Percentiles rank a stretch among this genome's conserved stretches.
phyloP scores from a whole-genome alignment of 306 rosid species.

The Fragaria nilgerrensis region DNA sequence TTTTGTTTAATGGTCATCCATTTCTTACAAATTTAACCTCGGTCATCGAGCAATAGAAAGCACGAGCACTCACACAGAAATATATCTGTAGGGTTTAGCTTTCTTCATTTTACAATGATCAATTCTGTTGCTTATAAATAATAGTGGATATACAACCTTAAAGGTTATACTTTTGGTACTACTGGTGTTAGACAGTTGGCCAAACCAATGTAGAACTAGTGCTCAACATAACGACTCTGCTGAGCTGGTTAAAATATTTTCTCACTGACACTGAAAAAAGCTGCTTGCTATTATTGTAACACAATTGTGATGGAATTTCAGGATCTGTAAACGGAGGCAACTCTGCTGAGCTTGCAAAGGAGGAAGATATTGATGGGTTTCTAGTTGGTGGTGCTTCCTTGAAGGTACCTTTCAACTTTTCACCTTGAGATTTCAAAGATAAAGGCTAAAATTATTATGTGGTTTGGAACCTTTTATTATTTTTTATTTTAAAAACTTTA shows the following conservation, averaged over 20 bases:
- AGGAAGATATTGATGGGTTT: conserved; percentile 98
- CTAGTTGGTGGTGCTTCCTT: conserved; percentile 98
- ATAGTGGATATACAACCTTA: neutral
- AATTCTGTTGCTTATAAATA: neutral
- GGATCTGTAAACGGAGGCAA: conserved; percentile 97
- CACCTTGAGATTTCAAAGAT: conserved; percentile 8
- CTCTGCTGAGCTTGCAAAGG: conserved; percentile 84
- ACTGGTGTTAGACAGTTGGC: neutral
- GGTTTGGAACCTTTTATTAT: neutral
- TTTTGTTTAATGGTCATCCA: conserved; percentile 14
- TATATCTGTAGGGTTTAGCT: neutral
- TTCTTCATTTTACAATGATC: neutral
- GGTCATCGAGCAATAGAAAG: neutral
- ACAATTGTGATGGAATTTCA: conserved; percentile 26
- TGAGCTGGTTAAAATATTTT: neutral
- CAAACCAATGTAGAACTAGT: neutral
- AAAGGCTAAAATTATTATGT: neutral
- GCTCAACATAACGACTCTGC: neutral
- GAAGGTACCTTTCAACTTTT: conserved; percentile 51
- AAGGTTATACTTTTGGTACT: neutral
- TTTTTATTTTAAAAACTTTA: neutral
- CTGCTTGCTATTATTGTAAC: neutral
- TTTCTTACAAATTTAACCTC: neutral
- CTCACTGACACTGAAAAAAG: neutral
- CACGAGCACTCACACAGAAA: neutral